Percentiles rank a stretch among this genome's conserved stretches.
Evolutionary conservation across 2,329 filamentous ascomycete genomes (phyloP).

Genomic region (Aspergillus sp.): DNA sequence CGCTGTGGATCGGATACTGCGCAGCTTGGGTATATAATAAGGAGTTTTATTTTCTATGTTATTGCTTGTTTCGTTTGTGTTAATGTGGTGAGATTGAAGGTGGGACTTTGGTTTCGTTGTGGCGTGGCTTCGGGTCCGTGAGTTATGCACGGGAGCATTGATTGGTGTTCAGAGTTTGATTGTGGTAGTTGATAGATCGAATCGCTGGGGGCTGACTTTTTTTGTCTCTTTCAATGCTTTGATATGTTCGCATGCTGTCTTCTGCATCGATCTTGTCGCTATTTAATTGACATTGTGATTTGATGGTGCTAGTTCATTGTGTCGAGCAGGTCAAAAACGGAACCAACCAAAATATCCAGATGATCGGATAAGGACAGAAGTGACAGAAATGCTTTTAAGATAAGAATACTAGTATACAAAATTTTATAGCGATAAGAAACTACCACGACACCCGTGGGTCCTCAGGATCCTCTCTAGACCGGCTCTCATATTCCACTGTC

Average conservation of each 20-base stretch:
- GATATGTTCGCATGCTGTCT: background rate
- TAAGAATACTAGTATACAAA: background rate
- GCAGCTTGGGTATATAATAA: too few species aligned
- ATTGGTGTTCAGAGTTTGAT: background rate
- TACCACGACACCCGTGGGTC: background rate
- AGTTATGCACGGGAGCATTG: background rate
- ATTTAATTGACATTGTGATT: too few species aligned
- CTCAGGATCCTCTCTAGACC: background rate
- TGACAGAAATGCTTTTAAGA: background rate
- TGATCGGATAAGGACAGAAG: background rate
- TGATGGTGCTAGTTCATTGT: too few species aligned
- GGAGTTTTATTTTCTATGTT: too few species aligned
- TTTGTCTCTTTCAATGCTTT: background rate
- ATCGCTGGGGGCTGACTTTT: background rate
- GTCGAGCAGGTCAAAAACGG: too few species aligned
- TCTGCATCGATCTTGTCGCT: background rate
- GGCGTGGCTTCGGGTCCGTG: background rate
- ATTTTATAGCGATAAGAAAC: background rate
- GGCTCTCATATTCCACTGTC: constrained; percentile 23
- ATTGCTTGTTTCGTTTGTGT: too few species aligned
- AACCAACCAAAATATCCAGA: too few species aligned
- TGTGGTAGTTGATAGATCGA: background rate
- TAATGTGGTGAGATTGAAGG: too few species aligned
- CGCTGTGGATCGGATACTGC: too few species aligned
- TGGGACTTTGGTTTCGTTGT: too few species aligned